Conservation (phyloP, 345 rosid species). For the Punica granatum region DNA sequence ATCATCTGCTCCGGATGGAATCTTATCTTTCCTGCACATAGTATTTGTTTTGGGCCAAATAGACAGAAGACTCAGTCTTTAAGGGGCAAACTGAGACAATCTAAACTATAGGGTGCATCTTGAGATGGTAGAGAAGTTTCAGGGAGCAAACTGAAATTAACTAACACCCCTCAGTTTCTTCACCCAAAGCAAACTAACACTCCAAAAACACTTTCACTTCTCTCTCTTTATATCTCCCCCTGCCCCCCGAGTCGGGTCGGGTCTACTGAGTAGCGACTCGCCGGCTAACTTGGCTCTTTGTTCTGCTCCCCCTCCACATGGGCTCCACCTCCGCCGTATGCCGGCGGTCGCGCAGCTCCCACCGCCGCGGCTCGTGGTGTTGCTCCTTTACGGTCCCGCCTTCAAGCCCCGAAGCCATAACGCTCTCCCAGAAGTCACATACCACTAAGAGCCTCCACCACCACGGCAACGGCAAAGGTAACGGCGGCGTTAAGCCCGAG, state of each 20-base stretch:
- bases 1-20: no score
- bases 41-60: no score
- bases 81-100: no score
- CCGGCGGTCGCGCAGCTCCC: slow-evolving; percentile 13
- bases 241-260: not conserved
- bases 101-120: no score
- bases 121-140: no score
- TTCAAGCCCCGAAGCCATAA: slow-evolving; percentile 60
- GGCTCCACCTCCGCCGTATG: slow-evolving; percentile 10
- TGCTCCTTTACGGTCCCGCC: slow-evolving; percentile 73
- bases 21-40: no score
- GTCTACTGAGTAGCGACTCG: slow-evolving; percentile 5
- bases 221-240: not conserved
- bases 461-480: slow-evolving; percentile 11
- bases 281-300: not conserved
- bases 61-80: no score
- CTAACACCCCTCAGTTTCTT: no score
- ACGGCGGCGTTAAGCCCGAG: not conserved
- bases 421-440: slow-evolving; percentile 15
- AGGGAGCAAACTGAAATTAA: no score
- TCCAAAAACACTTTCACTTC: not conserved
- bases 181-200: no score
- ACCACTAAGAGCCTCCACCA: slow-evolving; percentile 21
- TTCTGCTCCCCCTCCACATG: not conserved
- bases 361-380: slow-evolving; percentile 64